Conservation (phyloP, 345 rosid species). For the Populus pruinosa region DNA sequence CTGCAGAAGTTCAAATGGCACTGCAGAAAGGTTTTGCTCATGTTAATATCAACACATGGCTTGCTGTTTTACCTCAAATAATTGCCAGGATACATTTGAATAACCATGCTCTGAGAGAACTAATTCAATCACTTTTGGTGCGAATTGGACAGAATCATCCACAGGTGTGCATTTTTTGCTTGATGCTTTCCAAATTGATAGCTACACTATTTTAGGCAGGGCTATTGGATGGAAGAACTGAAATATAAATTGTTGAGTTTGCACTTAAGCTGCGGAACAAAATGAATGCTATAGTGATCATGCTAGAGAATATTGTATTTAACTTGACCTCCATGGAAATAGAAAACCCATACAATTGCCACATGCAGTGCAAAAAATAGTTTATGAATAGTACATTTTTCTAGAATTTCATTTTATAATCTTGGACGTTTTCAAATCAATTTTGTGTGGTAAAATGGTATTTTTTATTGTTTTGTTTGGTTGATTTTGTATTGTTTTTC, state of each 20-base stretch:
- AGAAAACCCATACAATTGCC: too few species aligned
- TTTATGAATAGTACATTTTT: too few species aligned
- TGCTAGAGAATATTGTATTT: neutral
- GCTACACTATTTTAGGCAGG: neutral
- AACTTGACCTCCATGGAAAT: neutral
- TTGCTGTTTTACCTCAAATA: conserved; percentile 95
- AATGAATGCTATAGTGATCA: neutral
- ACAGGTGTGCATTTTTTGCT: conserved; percentile 56
- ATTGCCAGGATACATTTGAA: conserved; percentile 99
- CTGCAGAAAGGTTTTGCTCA: conserved; percentile 71
- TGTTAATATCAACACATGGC: conserved; percentile 97
- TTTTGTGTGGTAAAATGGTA: too few species aligned
- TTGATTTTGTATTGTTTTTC: neutral
- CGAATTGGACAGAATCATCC: conserved; percentile 96
- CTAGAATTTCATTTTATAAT: too few species aligned
- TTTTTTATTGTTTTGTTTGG: neutral
- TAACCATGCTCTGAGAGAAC: conserved; percentile 85
- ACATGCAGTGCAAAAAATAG: too few species aligned
- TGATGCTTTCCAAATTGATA: neutral
- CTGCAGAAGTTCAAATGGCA: conserved; percentile 85
- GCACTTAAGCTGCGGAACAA: neutral
- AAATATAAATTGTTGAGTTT: neutral
- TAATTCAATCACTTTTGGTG: conserved; percentile 89
- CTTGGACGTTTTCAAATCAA: too few species aligned
- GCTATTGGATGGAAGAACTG: neutral